Base-by-base conservation (phyloP, 2,329 filamentous ascomycete genomes). In the Colletotrichum costaricense region DNA sequence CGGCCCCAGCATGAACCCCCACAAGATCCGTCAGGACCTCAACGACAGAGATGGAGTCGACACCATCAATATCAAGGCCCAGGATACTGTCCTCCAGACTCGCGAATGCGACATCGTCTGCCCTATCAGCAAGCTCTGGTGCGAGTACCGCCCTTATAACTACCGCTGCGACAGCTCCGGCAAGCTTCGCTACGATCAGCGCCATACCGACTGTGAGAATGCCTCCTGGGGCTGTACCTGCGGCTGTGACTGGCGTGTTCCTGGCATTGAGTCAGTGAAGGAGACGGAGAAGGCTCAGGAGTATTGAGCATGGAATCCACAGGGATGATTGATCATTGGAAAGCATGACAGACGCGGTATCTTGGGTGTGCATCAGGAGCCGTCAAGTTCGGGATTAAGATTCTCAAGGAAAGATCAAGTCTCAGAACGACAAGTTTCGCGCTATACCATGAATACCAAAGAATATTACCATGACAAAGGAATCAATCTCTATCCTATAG, bases 131-230 rank as follows among this genome's bases (percentile, higher is more conserved):
- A 52, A 11, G n/a, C 5, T 16, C 35, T 65, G 22, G 22, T 65
- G 63, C 52, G 35, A 57, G 30, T 65, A 65, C 19, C 7, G 16
- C 12, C 63, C 63, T 19, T 46, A 65, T 19, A 65, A 57, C 33
- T 65, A 65, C 33, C 33, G 35, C 26, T 65, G 63, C 52, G 33
- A 65, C 63, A 16, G 63, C 33, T 6, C 24, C 11, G 63, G 63
- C 33, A 22, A 42, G 16, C 54, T 72, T 11, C 24, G 38, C 0
- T 52, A 28, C n/a, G 59, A 54, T 24, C 9, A 22, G 49, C 52
- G 54, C 38, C 12, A 69, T 26, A 26, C 19, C 14, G 54, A 69
- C 57, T 72, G 69, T 26, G 69, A 72, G 58, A 14, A 30, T 12
- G 22, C 22, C 2, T 63, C 22, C 5, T n/a, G 11, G 2, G 69